These are phyloP conservation scores for Blumeria hordei DNA, from an alignment of 2,329 filamentous ascomycete genomes.

Conservation along the genomic window DNA sequence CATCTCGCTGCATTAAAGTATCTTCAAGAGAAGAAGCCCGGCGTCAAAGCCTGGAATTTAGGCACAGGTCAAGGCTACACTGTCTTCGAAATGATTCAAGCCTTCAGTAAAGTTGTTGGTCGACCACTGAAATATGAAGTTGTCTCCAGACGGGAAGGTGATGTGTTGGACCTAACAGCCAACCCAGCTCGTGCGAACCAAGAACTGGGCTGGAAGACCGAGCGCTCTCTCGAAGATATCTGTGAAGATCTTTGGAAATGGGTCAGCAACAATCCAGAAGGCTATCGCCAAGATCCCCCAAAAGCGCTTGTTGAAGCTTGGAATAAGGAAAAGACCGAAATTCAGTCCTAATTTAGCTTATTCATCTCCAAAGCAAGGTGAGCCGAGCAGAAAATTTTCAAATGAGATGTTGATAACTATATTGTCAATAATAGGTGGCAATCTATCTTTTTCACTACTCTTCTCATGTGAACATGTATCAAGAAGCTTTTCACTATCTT, in stretches of 20 bases:
- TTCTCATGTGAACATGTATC: too few species aligned
- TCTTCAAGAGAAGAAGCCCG: conserved; percentile 60
- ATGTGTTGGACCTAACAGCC: conserved; percentile 85
- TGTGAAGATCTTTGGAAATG: conserved; percentile 90
- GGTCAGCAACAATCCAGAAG: conserved; percentile 91
- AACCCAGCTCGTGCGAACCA: conserved; percentile 69
- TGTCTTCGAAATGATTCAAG: conserved; percentile 91
- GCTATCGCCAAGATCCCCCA: conserved; percentile 81
- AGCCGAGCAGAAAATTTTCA: too few species aligned
- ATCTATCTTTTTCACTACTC: too few species aligned
- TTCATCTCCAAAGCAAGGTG: neutral
- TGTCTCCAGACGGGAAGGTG: conserved; percentile 56
- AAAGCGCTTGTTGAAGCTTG: conserved; percentile 47
- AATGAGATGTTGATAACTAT: too few species aligned
- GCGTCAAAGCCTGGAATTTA: conserved; percentile 88
- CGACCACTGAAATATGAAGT: conserved; percentile 72
- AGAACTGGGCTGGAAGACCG: conserved; percentile 81
- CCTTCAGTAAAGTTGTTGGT: conserved; percentile 72
- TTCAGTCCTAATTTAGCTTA: neutral
- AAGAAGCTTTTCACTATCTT: too few species aligned
- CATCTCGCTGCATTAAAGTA: conserved; percentile 80
- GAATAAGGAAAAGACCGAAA: conserved; percentile 18
- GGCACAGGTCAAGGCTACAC: conserved; percentile 88
- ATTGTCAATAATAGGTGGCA: too few species aligned
- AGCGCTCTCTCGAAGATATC: conserved; percentile 73